Conservation (phyloP, 177 flowering plant genomes). For the Vitis hybrid region DNA sequence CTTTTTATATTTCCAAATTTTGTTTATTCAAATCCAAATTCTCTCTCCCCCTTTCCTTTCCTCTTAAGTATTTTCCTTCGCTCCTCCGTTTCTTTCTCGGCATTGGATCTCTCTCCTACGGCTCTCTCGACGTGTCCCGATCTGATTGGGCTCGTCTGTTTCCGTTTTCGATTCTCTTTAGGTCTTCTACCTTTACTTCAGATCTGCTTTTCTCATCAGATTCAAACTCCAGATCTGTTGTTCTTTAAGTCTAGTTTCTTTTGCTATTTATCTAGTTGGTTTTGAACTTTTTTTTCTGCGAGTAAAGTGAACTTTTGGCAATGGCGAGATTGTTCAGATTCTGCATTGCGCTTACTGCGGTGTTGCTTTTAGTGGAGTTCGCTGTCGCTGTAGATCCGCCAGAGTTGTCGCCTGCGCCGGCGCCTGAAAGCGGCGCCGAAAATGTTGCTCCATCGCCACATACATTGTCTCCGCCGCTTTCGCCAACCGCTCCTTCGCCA, state of each 20-base stretch:
- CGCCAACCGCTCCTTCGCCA: constrained; percentile 11
- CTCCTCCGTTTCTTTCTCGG: too few relatives aligned
- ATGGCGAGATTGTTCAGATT: constrained; percentile 14
- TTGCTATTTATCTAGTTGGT: neutral
- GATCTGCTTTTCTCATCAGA: too few relatives aligned
- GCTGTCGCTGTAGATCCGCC: constrained; percentile 18
- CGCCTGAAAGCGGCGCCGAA: constrained; percentile 9
- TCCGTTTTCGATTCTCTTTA: too few relatives aligned
- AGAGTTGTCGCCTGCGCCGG: constrained; percentile 11
- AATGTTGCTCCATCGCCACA: constrained; percentile 12
- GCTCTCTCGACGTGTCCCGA: too few relatives aligned
- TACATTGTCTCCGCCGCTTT: constrained; percentile 12
- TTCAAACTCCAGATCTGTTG: too few relatives aligned
- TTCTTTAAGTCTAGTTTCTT: neutral
- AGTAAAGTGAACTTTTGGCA: neutral
- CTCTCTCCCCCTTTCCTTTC: too few relatives aligned
- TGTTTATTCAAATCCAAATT: too few relatives aligned
- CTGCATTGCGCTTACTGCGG: constrained; percentile 8
- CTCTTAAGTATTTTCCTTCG: too few relatives aligned
- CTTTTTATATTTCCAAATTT: too few relatives aligned
- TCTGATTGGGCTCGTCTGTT: too few relatives aligned
- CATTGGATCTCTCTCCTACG: too few relatives aligned
- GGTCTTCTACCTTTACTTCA: too few relatives aligned
- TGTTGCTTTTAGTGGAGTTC: constrained; percentile 10
- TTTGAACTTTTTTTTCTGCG: neutral